Conservation (phyloP, 2,329 filamentous ascomycete species). For the Diaporthe sp. region DNA sequence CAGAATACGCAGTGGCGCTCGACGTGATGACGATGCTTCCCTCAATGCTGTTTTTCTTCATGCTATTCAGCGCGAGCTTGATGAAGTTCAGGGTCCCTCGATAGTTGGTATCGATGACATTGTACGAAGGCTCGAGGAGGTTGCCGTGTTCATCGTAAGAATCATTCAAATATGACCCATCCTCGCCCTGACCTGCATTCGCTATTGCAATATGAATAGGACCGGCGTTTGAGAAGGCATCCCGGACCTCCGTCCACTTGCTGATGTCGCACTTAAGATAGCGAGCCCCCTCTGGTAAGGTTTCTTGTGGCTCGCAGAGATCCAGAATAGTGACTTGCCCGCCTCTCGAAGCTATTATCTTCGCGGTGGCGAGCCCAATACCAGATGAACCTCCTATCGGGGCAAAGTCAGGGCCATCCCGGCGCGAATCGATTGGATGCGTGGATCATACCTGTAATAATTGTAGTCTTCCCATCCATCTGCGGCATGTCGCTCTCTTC, state of each 20-base stretch:
- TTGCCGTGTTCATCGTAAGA: constrained; percentile 46
- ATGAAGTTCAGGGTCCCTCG: constrained; percentile 49
- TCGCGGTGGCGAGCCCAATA: constrained; percentile 51
- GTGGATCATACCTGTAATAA: constrained; percentile 37
- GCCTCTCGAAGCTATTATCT: constrained; percentile 47
- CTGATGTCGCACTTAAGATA: constrained; percentile 48
- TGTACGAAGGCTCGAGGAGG: constrained; percentile 47
- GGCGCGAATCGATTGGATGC: too few species aligned
- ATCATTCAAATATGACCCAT: constrained; percentile 50
- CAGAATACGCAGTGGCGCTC: constrained; percentile 53
- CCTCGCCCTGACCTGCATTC: constrained; percentile 48
- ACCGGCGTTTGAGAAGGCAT: constrained; percentile 44
- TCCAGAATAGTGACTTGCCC: constrained; percentile 44
- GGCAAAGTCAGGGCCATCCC: constrained; percentile 1
- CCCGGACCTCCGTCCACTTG: constrained; percentile 46
- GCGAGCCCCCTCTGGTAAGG: constrained; percentile 30
- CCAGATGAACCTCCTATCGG: constrained; percentile 48
- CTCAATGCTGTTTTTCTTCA: constrained; percentile 43
- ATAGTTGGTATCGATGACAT: constrained; percentile 53
- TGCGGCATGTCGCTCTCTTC: constrained; percentile 44
- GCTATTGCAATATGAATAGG: constrained; percentile 45
- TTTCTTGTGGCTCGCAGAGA: background rate
- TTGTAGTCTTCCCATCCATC: constrained; percentile 39
- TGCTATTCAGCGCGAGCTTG: constrained; percentile 50
- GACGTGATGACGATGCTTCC: constrained; percentile 56